Evolutionary conservation across 1,284 basidiomycete genomes (phyloP), one percentile per base, ranked within the genome.

Genomic region (Malassezia psittaci): DNA sequence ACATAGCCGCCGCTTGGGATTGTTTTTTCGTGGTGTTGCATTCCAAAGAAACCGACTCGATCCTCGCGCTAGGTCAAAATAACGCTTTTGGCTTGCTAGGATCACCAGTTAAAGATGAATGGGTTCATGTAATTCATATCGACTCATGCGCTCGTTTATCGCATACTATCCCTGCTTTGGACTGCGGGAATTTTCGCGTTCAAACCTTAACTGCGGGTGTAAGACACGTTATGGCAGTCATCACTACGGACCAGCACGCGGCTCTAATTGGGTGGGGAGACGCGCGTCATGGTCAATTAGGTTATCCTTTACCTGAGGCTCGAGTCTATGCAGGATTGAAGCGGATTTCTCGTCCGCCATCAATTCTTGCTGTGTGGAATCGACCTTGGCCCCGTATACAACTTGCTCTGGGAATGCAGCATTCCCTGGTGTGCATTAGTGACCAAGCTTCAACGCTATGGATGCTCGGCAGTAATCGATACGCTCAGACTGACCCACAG

Each of bases 271-370:
- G 50, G 5, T 57, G 55, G 55, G 55, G 55, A 32, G 45, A 57
- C 3, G 55, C 55, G 34, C 55, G 55, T 16, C 50, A 48, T 34
- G 55, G 55, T 15, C 50, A 57, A 51, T 44, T 52, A 4, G 48
- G 55, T 3, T 32, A 10, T 5, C 43, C 36, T 44, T 47, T 21
- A 21, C 45, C 52, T 6, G 8, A 45, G 15, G 11, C 29, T 15
- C 15, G 13, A 15, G 54, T 12, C 36, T 37, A 35, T 19, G 37
- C 38, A 13, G 8, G 42, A 21, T 12, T 51, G 32, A 43, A 45
- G 36, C 29, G 32, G 3, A 16, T 18, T 16, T 18, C 18, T 7
- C 46, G 45, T 2, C 24, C 15, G 24, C 46, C 52, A 19, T n/a
- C 37, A 13, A n/a, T 39, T 18, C 35, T 48, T 19, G 21, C 21